These are phyloP conservation scores for Agaricus subrufescens DNA, from an alignment of 768 basidiomycete genomes.

Conservation along the genomic window DNA sequence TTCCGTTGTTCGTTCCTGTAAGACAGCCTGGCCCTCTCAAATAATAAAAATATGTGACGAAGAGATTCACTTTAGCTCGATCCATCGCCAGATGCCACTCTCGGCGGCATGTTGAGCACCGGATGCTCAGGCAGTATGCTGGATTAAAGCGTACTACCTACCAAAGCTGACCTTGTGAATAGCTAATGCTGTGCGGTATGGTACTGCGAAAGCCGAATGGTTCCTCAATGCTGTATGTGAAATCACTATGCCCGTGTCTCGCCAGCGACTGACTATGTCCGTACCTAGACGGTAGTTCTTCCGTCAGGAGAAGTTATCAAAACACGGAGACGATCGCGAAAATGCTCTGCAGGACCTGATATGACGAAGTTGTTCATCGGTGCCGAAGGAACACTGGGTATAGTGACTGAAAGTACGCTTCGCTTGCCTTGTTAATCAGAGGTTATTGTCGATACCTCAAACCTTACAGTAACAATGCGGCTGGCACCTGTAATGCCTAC, in stretches of 20 bases:
- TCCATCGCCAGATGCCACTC: slow-evolving; percentile 74
- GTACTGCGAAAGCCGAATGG: slow-evolving; percentile 89
- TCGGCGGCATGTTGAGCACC: slow-evolving; percentile 84
- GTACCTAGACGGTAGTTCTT: slow-evolving; percentile 74
- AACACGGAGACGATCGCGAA: slow-evolving; percentile 72
- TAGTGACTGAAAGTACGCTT: slow-evolving; percentile 73
- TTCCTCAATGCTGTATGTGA: slow-evolving; percentile 71
- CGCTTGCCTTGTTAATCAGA: neutral
- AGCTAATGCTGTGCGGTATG: slow-evolving; percentile 83
- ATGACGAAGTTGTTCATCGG: slow-evolving; percentile 84
- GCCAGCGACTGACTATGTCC: neutral
- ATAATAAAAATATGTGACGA: neutral
- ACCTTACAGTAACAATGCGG: slow-evolving; percentile 63
- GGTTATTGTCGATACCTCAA: neutral
- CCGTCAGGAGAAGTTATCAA: slow-evolving; percentile 89
- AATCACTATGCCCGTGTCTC: neutral
- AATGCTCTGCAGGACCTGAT: slow-evolving; percentile 88
- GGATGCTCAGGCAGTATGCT: slow-evolving; percentile 77
- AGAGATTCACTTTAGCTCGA: slow-evolving; percentile 46
- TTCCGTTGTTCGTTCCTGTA: slow-evolving; percentile 83
- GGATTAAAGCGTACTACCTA: neutral
- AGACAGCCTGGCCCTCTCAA: slow-evolving; percentile 12
- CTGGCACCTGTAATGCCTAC: slow-evolving; percentile 81
- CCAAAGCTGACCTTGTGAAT: neutral
- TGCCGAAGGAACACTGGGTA: slow-evolving; percentile 75